Conservation (phyloP, 1,139 yeast species). For the Blastobotrys petasosporus region DNA sequence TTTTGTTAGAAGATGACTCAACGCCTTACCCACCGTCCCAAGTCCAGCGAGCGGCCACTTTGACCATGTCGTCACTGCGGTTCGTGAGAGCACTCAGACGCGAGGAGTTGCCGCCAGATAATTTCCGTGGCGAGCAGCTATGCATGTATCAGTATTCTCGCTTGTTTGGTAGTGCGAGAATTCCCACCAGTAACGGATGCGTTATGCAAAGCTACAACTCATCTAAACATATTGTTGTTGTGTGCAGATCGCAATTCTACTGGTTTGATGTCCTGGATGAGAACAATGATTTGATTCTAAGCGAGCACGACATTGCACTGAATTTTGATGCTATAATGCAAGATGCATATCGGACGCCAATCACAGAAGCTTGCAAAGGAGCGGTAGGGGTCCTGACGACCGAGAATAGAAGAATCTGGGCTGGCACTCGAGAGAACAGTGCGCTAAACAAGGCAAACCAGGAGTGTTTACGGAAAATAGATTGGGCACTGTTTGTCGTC, state of each 20-base stretch:
- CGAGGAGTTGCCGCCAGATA: constrained; percentile 70
- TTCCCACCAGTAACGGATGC: constrained; percentile 77
- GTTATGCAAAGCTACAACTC: constrained; percentile 73
- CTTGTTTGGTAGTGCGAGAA: constrained; percentile 78
- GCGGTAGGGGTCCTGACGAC: constrained; percentile 88
- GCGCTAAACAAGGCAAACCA: constrained; percentile 46
- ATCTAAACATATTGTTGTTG: constrained; percentile 76
- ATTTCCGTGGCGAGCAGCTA: constrained; percentile 54
- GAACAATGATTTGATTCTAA: constrained; percentile 59
- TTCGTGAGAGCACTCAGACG: constrained; percentile 74
- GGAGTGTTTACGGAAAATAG: constrained; percentile 69
- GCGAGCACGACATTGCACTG: constrained; percentile 67
- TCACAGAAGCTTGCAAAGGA: constrained; percentile 66
- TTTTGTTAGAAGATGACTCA: constrained; percentile 84
- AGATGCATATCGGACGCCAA: constrained; percentile 59
- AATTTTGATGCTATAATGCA: constrained; percentile 70
- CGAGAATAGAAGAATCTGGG: constrained; percentile 83
- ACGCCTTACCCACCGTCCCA: constrained; percentile 69
- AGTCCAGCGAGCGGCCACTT: constrained; percentile 75
- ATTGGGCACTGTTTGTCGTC: constrained; percentile 72
- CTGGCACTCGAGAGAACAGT: constrained; percentile 51
- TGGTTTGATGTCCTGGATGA: constrained; percentile 88
- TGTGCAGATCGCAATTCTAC: constrained; percentile 81
- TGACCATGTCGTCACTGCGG: constrained; percentile 68
- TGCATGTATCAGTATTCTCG: constrained; percentile 90